Base-by-base conservation (phyloP, 495 filamentous ascomycete genomes). In the Podospora didyma region DNA sequence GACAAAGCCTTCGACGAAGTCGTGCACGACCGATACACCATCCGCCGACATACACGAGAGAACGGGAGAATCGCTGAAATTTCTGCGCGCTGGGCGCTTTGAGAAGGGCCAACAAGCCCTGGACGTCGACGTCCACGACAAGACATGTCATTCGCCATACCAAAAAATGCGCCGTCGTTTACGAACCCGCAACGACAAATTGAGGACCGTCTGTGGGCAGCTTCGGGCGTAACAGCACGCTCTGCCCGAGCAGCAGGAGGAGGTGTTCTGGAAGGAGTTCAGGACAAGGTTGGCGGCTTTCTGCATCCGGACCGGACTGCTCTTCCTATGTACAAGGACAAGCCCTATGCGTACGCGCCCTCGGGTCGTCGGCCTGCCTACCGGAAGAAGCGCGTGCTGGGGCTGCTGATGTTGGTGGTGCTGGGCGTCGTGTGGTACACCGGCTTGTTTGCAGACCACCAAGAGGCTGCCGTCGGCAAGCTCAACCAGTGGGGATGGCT, bases 321-420 rank as follows among this genome's bases (percentile, higher is more conserved):
- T 31, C 75, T 99, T 22, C 94, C 94, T 39, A 88, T 97, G 86
- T 99, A 99, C 73, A 99, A 99, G 77, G 94, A 99, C 72, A 99
- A 99, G 66, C 94, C 94, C 22, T 95, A 90, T 67, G 77, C 79
- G 47, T 89, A 89, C 60, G 74, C 81, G 23, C 71, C 80, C 16
- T 61, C 46, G 81, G 82, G 19, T 65, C 78, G 50, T 24, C 69
- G 64, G 56, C 79, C 66, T 61, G 73, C 74, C 47, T 78, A 75
- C 72, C 67, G 75, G 66, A 73, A 74, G 64, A 86, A 84, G 69
- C 72, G 87, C 53, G 68, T 78, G 3, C 50, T 83, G 50, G 68
- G 72, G 62, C 55, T 79, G 57, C 26, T 82, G 53, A 51, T 73
- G 65, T 54, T 87, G 52, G 61, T 84, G 52, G 54, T 87, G 52